Percentiles rank a stretch among this genome's conserved stretches.
These are phyloP conservation scores for Pestalotiopsis sp. DNA, from an alignment of 2,329 filamentous ascomycete species.

Conservation along the genomic window DNA sequence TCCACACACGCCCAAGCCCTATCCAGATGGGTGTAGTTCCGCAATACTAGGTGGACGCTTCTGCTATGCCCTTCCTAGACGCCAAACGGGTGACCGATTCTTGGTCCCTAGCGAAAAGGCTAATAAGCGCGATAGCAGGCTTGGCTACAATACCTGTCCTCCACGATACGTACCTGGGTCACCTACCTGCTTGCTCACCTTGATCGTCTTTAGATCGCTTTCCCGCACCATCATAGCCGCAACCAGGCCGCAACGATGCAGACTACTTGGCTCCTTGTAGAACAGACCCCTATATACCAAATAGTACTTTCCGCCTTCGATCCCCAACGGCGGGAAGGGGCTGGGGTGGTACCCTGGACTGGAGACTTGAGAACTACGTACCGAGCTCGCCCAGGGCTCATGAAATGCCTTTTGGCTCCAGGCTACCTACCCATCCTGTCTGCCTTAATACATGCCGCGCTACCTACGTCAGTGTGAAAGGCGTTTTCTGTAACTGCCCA, in stretches of 20 bases:
- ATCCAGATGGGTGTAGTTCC: no score
- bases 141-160: background rate
- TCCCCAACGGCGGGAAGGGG: background rate
- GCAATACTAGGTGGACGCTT: no score
- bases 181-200: background rate
- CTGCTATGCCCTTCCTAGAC: background rate
- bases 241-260: background rate
- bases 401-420: background rate
- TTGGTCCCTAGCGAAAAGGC: background rate
- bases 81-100: background rate
- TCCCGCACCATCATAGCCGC: background rate
- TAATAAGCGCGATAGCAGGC: constrained; percentile 2
- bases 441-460: background rate
- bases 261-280: background rate
- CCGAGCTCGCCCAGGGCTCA: background rate
- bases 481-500: background rate
- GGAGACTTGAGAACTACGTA: background rate
- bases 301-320: background rate
- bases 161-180: background rate
- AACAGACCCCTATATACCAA: background rate
- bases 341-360: background rate
- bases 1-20: background rate
- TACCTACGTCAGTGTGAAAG: background rate
- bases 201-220: background rate
- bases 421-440: background rate